phyloP scores from a whole-genome alignment of 192 early-diverging fungal genomes.

The Geranomyces michiganensis region DNA sequence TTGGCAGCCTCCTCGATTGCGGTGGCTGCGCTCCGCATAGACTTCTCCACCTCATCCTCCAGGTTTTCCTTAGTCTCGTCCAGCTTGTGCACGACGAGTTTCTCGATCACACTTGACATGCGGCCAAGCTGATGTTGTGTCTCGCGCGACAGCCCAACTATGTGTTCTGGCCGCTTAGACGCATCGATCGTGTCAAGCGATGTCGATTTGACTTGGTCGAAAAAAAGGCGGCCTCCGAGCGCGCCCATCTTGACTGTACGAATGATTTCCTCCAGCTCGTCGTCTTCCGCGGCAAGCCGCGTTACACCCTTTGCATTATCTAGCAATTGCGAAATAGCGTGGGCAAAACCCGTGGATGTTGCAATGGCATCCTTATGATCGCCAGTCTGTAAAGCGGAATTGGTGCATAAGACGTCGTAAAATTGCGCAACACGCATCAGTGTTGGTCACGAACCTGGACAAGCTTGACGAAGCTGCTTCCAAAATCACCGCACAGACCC shows the following conservation, averaged over 20 bases:
- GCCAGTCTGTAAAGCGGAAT: conserved; percentile 44
- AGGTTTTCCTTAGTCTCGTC: conserved; percentile 73
- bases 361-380: conserved; percentile 88
- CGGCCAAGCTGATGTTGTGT: conserved; percentile 75
- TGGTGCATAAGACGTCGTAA: not conserved
- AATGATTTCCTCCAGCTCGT: conserved; percentile 76
- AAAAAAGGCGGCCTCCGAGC: conserved; percentile 74
- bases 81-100: conserved; percentile 68
- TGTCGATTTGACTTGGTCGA: conserved; percentile 78
- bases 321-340: conserved; percentile 79
- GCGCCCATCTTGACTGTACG: conserved; percentile 67
- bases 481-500: conserved; percentile 50
- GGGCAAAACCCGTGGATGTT: conserved; percentile 76
- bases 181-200: conserved; percentile 46
- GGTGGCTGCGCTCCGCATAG: conserved; percentile 88
- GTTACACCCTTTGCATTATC: conserved; percentile 88
- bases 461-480: conserved; percentile 48
- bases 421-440: not conserved
- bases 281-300: conserved; percentile 80
- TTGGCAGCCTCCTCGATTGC: conserved; percentile 91
- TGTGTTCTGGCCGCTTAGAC: conserved; percentile 68
- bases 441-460: conserved; percentile 45
- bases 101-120: conserved; percentile 76
- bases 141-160: conserved; percentile 73
- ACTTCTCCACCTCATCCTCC: conserved; percentile 87